Evolutionary conservation across 192 early-diverging fungal genomes (phyloP).

Genomic region (Podila epicladia): DNA sequence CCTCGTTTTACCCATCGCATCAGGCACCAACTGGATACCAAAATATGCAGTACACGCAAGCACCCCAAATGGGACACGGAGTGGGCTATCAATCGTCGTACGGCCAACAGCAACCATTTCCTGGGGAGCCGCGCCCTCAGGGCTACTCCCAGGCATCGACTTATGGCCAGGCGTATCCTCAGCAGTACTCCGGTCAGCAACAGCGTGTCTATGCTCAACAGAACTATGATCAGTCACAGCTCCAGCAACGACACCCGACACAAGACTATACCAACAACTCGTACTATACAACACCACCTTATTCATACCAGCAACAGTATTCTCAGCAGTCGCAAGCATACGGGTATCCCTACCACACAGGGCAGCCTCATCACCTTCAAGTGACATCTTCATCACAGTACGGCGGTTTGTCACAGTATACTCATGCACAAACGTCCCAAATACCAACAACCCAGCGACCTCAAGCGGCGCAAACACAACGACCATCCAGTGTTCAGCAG

Average conservation of each 20-base stretch:
- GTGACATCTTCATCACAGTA: neutral
- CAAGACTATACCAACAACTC: neutral
- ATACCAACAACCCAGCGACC: neutral
- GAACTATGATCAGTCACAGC: neutral
- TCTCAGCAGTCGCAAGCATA: constrained; percentile 8
- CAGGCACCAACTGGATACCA: neutral
- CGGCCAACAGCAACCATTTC: neutral
- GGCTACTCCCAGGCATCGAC: constrained; percentile 15
- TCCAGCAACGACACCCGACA: constrained; percentile 6
- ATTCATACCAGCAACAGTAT: constrained; percentile 9
- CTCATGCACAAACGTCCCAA: neutral
- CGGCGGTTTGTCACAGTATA: neutral
- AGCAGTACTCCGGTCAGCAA: constrained; percentile 10
- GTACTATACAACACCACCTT: neutral
- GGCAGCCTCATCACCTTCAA: neutral
- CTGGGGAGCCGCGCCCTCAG: constrained; percentile 14
- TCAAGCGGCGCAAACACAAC: neutral
- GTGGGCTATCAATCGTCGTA: constrained; percentile 2
- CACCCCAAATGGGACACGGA: neutral
- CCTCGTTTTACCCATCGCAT: neutral
- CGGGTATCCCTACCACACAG: neutral
- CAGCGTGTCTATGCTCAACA: constrained; percentile 10
- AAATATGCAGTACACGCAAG: neutral
- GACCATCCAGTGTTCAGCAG: too few species aligned
- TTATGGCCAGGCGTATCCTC: constrained; percentile 13